Base-by-base conservation (phyloP, 495 filamentous ascomycete genomes). In the Neohortaea acidophila region DNA sequence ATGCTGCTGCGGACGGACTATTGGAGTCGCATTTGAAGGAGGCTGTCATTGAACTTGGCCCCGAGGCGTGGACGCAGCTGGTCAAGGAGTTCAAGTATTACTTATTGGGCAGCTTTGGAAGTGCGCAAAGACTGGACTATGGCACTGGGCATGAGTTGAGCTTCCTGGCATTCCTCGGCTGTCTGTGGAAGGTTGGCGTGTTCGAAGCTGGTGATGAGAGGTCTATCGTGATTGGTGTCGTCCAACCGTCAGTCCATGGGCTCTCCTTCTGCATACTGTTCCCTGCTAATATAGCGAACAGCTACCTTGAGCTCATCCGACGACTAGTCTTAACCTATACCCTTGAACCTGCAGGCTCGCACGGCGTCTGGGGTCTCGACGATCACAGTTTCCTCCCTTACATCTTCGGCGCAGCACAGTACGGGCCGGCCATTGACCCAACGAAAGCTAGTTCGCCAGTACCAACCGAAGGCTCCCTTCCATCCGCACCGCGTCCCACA, bases 311-410 rank as follows among this genome's bases (percentile, higher is more conserved):
- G 36, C 73, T 94, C 11, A 70, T 94, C 47, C 80, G 89, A 22
- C 73, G 72, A 17, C 64, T 99, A 14, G 87, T 96, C 47, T 67
- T 79, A 21, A 85, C 81, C 13, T 99, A 96, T 56, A 94, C 83
- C 24, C 78, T 99, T 15, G 89, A 99, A 54, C 89, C 89, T 0
- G 89, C 89, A 6, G 89, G 58, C 35, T 53, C 52, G 2, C 59
- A 62, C 32, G 87, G 87, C 12, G 89, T 97, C 21, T 97, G 89
- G 89, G 89, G 89, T 3, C 67, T 99, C 26, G 89, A 99, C 57
- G 89, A 99, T 62, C 91, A 99, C 59, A 84, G 75, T 25, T 96
- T 96, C 61, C 60, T 89, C n/a, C 83, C 89, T 0, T 99, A 96
- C 63, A 77, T 99, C 33, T 89, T 94, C 52, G 89, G 89, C 9